Evolutionary conservation across 108 stramenopile genomes (phyloP), one percentile per base, ranked within the genome.

Genomic region (Conticribra weissflogii): DNA sequence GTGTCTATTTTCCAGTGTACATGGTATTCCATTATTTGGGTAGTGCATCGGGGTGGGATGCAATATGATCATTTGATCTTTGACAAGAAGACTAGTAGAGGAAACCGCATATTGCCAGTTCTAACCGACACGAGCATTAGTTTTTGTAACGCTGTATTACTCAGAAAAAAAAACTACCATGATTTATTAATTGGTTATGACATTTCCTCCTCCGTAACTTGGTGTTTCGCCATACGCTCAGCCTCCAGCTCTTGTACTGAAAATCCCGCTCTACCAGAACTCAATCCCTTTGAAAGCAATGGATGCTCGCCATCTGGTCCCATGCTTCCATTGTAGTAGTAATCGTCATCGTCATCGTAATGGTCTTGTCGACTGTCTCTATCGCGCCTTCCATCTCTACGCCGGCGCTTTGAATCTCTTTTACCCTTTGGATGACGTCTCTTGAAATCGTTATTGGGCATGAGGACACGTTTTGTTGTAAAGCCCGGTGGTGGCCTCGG

Each of bases 401-500:
- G 54, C 46, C 80, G 66, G 22, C 76, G 70, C 55, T 70, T 65
- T 31, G 54, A 64, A 25, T 70, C 58, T 33, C 47, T 36, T 45
- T 34, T 18, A n/a, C 68, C 74, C 47, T 57, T 24, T 46, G 57
- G 52, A 32, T 66, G 31, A 7, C 66, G 31, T 44, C 76, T 64
- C 28, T 70, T 81, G 47, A 74, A 89, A 62, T 89, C 87, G 50
- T 85, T 73, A 49, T 80, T 71, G 22, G 91, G 88, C 65, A 89
- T 86, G 27, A 93, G 58, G 17, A 88, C 85, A 24, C 81, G 68
- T 46, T 86, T 83, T 15, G 87, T 85, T 24, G 85, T 74, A 62
- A 89, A 93, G 4, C 87, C 87, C 30, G 84, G 83, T 8, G 92
- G 92, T 49, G 89, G 89, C 63, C 78, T 84, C 9, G 89, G 92